Evolutionary conservation across 129 eudicot genomes (phyloP).

Genomic region (Daucus carota): DH1_v3.0 NC_030387.2:9991001-9991500

Average conservation of each 20-base stretch:
- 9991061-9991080: conserved; percentile 43
- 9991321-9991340: neutral
- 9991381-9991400: neutral
- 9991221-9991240: neutral
- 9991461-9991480: neutral
- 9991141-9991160: conserved; percentile 65
- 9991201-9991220: too few species aligned
- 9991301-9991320: neutral
- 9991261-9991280: neutral
- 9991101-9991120: conserved; percentile 70
- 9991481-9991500: neutral
- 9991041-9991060: neutral
- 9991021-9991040: neutral
- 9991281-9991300: neutral
- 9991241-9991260: neutral
- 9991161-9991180: neutral
- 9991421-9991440: neutral
- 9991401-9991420: neutral
- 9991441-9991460: neutral
- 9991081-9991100: conserved; percentile 93
- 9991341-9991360: neutral
- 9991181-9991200: too few species aligned
- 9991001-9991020: neutral
- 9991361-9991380: neutral
- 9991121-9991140: conserved; percentile 68